phyloP scores from a whole-genome alignment of 768 basidiomycete genomes.

The Psilocybe azurescens region DNA sequence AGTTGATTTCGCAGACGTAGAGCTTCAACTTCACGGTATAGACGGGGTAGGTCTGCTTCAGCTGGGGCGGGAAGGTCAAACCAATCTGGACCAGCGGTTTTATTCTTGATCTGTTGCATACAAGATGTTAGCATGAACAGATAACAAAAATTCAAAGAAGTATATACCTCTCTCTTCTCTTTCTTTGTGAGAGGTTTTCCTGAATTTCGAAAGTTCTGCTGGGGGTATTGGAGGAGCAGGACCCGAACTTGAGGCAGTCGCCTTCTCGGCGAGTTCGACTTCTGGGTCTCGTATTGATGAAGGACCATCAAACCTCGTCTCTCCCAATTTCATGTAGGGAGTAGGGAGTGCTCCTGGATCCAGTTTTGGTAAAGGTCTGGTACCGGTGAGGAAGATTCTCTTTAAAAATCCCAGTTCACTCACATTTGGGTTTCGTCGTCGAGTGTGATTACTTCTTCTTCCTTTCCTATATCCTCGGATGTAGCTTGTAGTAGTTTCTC shows the following conservation, averaged over 20 bases:
- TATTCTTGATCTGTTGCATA: constrained; percentile 60
- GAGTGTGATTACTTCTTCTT: constrained; percentile 63
- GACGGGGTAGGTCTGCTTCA: constrained; percentile 77
- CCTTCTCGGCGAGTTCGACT: constrained; percentile 54
- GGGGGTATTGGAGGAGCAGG: constrained; percentile 71
- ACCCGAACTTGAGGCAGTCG: constrained; percentile 49
- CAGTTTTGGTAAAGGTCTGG: constrained; percentile 64
- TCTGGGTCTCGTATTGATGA: constrained; percentile 66
- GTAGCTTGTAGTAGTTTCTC: constrained; percentile 27
- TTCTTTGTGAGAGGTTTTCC: constrained; percentile 76
- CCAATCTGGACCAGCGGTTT: constrained; percentile 83
- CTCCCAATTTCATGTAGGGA: constrained; percentile 65
- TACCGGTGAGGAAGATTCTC: constrained; percentile 7
- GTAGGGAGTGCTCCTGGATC: constrained; percentile 68
- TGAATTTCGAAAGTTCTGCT: constrained; percentile 58
- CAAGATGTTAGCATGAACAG: neutral
- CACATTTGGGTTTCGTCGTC: constrained; percentile 43
- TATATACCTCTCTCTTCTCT: constrained; percentile 69
- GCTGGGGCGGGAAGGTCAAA: constrained; percentile 87
- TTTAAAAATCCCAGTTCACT: constrained; percentile 8
- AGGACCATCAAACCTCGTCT: constrained; percentile 46
- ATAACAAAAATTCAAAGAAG: neutral
- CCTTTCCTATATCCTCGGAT: constrained; percentile 29
- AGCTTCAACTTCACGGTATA: constrained; percentile 88
- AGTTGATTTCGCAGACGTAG: constrained; percentile 85